Conservation (phyloP, 2,329 filamentous ascomycete genomes). For the Fusarium sp. region DNA sequence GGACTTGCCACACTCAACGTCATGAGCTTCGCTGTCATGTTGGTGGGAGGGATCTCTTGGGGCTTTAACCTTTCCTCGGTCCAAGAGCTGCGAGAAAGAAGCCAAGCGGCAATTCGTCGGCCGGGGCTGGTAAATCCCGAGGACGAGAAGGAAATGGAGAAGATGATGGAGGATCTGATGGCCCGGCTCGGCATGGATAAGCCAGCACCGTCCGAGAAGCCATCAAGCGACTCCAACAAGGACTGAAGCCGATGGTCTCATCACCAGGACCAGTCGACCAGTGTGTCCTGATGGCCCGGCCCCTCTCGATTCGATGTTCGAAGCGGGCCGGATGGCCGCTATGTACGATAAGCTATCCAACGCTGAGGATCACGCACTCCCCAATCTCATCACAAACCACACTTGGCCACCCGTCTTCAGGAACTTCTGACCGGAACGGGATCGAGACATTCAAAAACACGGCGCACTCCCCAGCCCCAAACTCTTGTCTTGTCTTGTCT, state of each 20-base stretch:
- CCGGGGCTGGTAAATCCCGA: slow-evolving; percentile 49
- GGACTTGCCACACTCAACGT: slow-evolving; percentile 89
- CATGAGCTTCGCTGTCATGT: slow-evolving; percentile 75
- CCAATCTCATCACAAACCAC: background rate
- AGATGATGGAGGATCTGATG: slow-evolving; percentile 67
- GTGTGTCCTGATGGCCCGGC: background rate
- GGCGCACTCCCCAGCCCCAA: background rate
- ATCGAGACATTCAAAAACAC: background rate
- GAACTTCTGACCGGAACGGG: background rate
- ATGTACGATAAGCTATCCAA: slow-evolving; percentile 34
- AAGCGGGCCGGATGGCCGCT: background rate
- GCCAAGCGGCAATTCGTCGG: slow-evolving; percentile 55
- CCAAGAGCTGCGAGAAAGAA: slow-evolving; percentile 66
- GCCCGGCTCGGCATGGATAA: slow-evolving; percentile 56
- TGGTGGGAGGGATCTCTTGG: slow-evolving; percentile 76
- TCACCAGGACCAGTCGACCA: background rate
- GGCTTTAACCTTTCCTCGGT: slow-evolving; percentile 76
- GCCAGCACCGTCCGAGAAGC: slow-evolving; percentile 24
- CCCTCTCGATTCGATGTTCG: background rate
- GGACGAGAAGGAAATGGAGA: slow-evolving; percentile 67
- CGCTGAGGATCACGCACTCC: background rate
- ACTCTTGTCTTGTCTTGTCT: background rate
- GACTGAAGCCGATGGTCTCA: slow-evolving; percentile 10
- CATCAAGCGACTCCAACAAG: slow-evolving; percentile 17
- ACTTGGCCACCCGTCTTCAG: background rate